Base-by-base conservation (phyloP, 1,139 yeast genomes). In the Hyphopichia burtonii region DNA sequence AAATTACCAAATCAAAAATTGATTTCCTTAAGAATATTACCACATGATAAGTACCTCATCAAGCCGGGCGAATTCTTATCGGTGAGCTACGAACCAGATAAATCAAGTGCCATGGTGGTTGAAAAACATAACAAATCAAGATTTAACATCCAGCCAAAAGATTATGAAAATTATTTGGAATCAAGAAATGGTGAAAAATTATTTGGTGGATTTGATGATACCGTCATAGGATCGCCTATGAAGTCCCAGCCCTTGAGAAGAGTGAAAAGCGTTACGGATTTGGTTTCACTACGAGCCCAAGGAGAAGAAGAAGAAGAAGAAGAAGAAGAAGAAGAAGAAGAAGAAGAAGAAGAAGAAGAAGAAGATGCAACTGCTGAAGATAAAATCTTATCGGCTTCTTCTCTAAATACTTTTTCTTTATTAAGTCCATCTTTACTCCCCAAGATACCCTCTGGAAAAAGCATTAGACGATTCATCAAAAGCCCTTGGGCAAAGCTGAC, bases 21-120 rank as follows among this genome's bases (percentile, higher is more conserved):
- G 22, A 52, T 71, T 9, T 70, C 81, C 5, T 60, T 74, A 42
- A 54, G 79, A 38, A 59, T 68, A 1, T 53, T 49, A 39, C 66
- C 68, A 6, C 54, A 52, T 22, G 65, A 62, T 40, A 54, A 53
- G 34, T 61, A 59, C 40, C 38, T 52, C 17, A 48, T 54, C 17
- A 49, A 49, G 32, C 55, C 56, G 20, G 61, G 61, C 1, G 54
- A 54, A 30, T 61, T 61, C 40, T 48, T 58, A 9, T 33, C 33
- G 4, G 18, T 37, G 3, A 15, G 11, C 14, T 19, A 31, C 31
- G 31, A 34, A 34, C 20, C 15, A 28, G 11, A 23, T 8, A 25
- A 10, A 16, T 22, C 34, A 4, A 17, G 10, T 3, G 38, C 39
- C 2, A 18, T 27, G 15, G 37, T 38, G 17, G 17, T 23, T 15